Base-by-base conservation (phyloP, 1,284 basidiomycete genomes). In the Cerioporus squamosus region DNA sequence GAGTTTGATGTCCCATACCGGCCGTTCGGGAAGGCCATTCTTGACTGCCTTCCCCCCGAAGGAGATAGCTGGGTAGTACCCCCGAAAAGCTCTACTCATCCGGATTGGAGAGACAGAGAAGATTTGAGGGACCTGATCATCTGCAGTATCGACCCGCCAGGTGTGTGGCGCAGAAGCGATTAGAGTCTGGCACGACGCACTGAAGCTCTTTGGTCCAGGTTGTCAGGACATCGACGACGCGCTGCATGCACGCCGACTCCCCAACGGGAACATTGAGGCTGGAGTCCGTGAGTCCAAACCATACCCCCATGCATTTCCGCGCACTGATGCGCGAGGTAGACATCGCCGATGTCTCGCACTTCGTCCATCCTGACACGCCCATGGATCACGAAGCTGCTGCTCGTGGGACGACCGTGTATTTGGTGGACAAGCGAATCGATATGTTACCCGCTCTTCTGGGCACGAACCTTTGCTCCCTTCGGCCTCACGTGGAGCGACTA, bases 161-260 rank as follows among this genome's bases (percentile, higher is more conserved):
- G 93, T 91, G 64, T 56, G 83, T 73, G 20, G 29, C 17, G 40
- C 44, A 26, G 29, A 24, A 26, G 29, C 17, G 18, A 4, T n/a
- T 36, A 7, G 24, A 24, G 22, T 22, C 24, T 39, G 44, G 44
- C 31, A 18, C 20, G 44, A 52, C 36, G 23, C 22, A 31, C 20
- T 59, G 48, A 49, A 49, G 40, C 48, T 45, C 26, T 20, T 14
- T 33, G 43, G 44, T 55, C 33, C 50, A 91, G 95, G 89, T 39
- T 99, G 97, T 75, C 95, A 98, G 71, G 97, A 99, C 76, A 99
- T 99, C 44, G 97, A 99, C 72, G 97, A 99, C 74, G 97, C 97
- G 0, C 78, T 99, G n/a, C 97, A 99, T 74, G 97, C 97, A 9
- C 84, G 91, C 53, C 80, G 75, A 47, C 78, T 99, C 26, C 88